Evolutionary conservation across 306 rosid species (phyloP), one percentile per base, ranked within the genome.

Genomic region (Cucurbita moschata): DNA sequence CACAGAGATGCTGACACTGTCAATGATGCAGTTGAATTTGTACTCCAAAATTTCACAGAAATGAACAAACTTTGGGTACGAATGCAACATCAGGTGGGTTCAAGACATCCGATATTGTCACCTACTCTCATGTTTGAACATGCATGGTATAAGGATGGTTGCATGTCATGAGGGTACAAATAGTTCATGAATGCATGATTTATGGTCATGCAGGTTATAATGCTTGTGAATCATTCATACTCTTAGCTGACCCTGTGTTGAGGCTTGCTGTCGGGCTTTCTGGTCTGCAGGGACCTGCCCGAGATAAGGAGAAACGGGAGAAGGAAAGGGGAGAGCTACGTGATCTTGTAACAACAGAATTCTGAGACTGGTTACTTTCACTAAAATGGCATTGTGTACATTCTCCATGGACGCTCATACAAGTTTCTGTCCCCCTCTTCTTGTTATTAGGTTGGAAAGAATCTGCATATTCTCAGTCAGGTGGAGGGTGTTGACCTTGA

Each of bases 241-340:
- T 92, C 96, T 90, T 92, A 87, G 96, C 96, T 92, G 98, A 88
- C 85, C 90, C 91, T 92, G 96, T 84, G 96, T 87, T 92, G 96
- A 90, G 96, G 96, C 88, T 90, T 92, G 96, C 91, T 90, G 83
- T 90, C 91, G 95, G 95, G 92, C 86, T 92, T 92, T 92, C 88
- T 92, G 91, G 96, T 90, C 93, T 92, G 98, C 96, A 90, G 98
- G 98, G 98, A 67, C 93, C 96, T 88, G 89, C 90, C 89, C 85
- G 96, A 81, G 96, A 88, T 53, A 92, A 90, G 91, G 98, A 92
- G 88, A 92, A 83, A 80, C 96, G 90, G 85, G 98, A 92, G 88
- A 92, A 90, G 85, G 98, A 92, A 81, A 85, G 98, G 89, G 88
- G 83, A 75, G 96, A 92, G 89, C 96, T 92, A 75, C 96, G 96